A percentile compares a stretch with the other conserved stretches of the same genome.
Evolutionary conservation across 1,284 basidiomycete genomes (phyloP).

Genomic region (Pseudozyma pruni): DNA sequence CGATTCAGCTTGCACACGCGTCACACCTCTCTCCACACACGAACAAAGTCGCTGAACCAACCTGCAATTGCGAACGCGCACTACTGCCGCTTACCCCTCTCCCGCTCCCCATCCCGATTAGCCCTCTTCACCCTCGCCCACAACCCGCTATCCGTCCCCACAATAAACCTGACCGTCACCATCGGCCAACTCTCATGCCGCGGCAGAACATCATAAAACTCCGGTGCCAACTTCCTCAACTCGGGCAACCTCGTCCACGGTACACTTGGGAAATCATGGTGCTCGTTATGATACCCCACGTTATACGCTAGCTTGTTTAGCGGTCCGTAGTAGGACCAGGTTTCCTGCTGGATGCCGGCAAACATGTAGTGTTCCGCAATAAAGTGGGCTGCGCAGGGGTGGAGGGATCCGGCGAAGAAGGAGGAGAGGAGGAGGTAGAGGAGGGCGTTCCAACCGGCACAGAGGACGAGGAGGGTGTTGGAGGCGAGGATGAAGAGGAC

Average conservation of each 20-base stretch:
- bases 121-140: constrained; percentile 59
- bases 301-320: constrained; percentile 95
- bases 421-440: constrained; percentile 85
- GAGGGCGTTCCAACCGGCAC: constrained; percentile 49
- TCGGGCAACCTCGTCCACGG: constrained; percentile 94
- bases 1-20: too few relatives aligned
- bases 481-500: constrained; percentile 77
- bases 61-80: neutral
- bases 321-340: constrained; percentile 94
- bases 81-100: neutral
- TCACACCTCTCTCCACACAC: neutral
- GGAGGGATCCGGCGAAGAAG: constrained; percentile 94
- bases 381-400: constrained; percentile 96
- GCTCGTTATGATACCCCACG: constrained; percentile 98
- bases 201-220: constrained; percentile 90
- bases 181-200: constrained; percentile 91
- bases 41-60: neutral
- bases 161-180: constrained; percentile 92
- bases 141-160: constrained; percentile 70
- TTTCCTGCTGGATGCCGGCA: constrained; percentile 77
- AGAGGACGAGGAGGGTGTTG: constrained; percentile 73
- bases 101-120: constrained; percentile 17
- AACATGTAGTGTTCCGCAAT: constrained; percentile 79
- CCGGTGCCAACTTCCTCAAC: constrained; percentile 83
- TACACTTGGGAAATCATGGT: constrained; percentile 96